These are phyloP conservation scores for Heimioporus sp. DNA, from an alignment of 768 basidiomycete genomes.

Conservation along the genomic window DNA sequence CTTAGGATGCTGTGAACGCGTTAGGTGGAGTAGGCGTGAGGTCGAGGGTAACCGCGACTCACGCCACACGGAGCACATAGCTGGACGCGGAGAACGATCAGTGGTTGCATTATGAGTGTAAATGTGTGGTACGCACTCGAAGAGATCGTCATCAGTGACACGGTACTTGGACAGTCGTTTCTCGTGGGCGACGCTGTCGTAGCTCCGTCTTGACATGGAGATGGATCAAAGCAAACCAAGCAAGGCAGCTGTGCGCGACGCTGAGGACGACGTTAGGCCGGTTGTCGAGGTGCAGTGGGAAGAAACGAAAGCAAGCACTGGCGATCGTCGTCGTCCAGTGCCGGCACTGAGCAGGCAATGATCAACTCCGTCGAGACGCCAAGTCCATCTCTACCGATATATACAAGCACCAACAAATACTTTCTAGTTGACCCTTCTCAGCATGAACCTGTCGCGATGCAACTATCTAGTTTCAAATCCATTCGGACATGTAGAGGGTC, in stretches of 20 bases:
- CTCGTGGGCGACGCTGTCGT: constrained; percentile 67
- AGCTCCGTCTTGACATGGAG: constrained; percentile 71
- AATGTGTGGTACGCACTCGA: constrained; percentile 55
- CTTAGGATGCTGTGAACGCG: constrained; percentile 56
- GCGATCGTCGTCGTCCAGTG: constrained; percentile 39
- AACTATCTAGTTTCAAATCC: too few relatives aligned
- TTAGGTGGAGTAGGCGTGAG: constrained; percentile 5
- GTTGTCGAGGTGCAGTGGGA: not conserved
- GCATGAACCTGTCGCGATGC: too few relatives aligned
- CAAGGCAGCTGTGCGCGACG: not conserved
- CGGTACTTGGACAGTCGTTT: constrained; percentile 72
- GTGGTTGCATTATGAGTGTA: not conserved
- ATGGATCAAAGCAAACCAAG: constrained; percentile 13
- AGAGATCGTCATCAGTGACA: constrained; percentile 82
- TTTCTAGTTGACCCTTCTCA: not conserved
- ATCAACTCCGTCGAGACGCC: not conserved
- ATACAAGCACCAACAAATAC: constrained; percentile 28
- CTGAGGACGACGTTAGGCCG: not conserved
- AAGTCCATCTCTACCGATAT: not conserved
- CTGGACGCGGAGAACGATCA: constrained; percentile 37
- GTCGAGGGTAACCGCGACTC: constrained; percentile 32
- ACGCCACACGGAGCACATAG: constrained; percentile 84
- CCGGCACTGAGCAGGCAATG: not conserved
- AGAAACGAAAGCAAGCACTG: constrained; percentile 25
- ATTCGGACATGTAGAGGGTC: too few relatives aligned